Base-by-base conservation (phyloP, 2,329 filamentous ascomycete genomes). In the Botrytis sinoallii region DNA sequence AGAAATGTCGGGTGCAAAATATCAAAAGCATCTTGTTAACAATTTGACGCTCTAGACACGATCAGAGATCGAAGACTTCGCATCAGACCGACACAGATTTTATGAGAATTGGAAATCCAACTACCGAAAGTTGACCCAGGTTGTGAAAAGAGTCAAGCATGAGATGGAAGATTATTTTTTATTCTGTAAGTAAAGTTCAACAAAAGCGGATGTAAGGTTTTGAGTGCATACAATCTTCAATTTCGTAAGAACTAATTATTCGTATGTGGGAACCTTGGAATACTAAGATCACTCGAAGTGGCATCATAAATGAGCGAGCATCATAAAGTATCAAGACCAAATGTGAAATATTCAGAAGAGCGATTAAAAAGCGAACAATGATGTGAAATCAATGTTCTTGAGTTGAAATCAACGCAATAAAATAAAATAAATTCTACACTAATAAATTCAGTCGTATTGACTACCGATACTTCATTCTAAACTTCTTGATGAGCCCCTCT, bases 1-100 rank as follows among this genome's bases (percentile, higher is more conserved):
- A 7, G 2, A 52, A 7, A 14, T 2, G 1, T 10, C 2, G 10
- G 1, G 3, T 6, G 12, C 12, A 3, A 6, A n/a, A n/a, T 14
- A 14, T 2, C 48, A 7, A 3, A n/a, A 55, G 12, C 48, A n/a
- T 18, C 6, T 29, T 57, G n/a, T 9, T 4, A 16, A 29, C 3
- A 57, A 29, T 29, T 9, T 6, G n/a, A 32, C n/a, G 4, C 52
- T 29, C 52, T 18, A 29, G 6, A 3, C 6, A 57, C 5, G 52
- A 29, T 57, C 52, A 18, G 6, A 18, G 16, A 57, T 57, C 52
- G 14, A 18, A 32, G 7, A 6, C 3, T 57, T 9, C 16, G 52
- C 52, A 29, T 57, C 2, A 57, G 14, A 29, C 7, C n/a, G 29
- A 9, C 5, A 29, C 14, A 18, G n/a, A 0, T 32, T 29, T 18